A percentile compares a stretch with the other conserved stretches of the same genome.
These are phyloP conservation scores for Orychophragmus violaceus DNA, from an alignment of 345 rosid genomes.

Conservation along the genomic window DNA sequence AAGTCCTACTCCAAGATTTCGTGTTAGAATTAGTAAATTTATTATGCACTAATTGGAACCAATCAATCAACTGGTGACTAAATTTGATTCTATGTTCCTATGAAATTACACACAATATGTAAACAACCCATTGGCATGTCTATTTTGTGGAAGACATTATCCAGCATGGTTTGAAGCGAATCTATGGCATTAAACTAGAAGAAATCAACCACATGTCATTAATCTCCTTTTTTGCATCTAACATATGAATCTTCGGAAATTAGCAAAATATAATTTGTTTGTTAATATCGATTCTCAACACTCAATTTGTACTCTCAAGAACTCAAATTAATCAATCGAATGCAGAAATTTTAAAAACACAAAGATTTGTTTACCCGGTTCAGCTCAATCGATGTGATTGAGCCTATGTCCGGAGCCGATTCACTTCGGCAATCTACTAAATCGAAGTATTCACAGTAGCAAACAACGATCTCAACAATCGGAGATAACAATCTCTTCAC, in stretches of 20 bases:
- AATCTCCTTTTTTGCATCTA: background rate
- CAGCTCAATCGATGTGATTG: too few species aligned
- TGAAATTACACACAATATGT: conserved; percentile 15
- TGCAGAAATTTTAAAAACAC: too few species aligned
- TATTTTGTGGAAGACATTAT: conserved; percentile 19
- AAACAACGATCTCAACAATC: too few species aligned
- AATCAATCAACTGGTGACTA: conserved; percentile 26
- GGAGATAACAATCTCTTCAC: too few species aligned
- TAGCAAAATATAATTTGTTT: background rate
- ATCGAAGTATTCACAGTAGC: too few species aligned
- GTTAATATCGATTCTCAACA: background rate
- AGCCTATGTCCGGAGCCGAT: too few species aligned
- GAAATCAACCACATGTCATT: background rate
- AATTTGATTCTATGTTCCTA: conserved; percentile 31
- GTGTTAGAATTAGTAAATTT: conserved; percentile 13
- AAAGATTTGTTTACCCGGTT: too few species aligned
- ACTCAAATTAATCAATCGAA: too few species aligned
- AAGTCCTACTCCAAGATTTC: conserved; percentile 19
- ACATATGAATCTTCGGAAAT: background rate
- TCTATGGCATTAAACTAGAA: conserved; percentile 13
- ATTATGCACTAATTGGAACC: conserved; percentile 1
- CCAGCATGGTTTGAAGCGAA: conserved; percentile 23
- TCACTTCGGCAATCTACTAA: too few species aligned
- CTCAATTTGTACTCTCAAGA: too few species aligned
- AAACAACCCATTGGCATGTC: conserved; percentile 19